Evolutionary conservation across 441 rosid species (phyloP), one percentile per base, ranked within the genome.

Genomic region (Breynia disticha): DNA sequence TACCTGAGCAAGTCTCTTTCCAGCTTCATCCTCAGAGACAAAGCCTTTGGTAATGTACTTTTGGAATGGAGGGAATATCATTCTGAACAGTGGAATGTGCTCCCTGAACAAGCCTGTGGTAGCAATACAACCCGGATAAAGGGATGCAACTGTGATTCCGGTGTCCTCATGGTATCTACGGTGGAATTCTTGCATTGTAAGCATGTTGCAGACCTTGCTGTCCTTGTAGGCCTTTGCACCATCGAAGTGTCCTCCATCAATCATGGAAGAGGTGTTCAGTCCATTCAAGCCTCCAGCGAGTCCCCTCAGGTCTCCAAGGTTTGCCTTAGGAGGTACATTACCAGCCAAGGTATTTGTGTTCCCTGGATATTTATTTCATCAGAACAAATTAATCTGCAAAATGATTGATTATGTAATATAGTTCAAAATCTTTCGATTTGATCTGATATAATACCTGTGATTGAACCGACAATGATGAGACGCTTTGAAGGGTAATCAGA

Each of bases 141-240:
- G 84, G 52, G 84, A 81, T 16, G 84, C 80, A 4, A 81, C 78
- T 22, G 82, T 60, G 56, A 81, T 71, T 39, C 75, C 87, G 0
- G 84, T 76, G 14, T 79, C 84, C 63, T 81, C 82, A 0, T 79
- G 87, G 72, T 52, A 79, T 17, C 80, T 77, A 62, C 87, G 71
- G 73, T 81, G 84, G 74, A 78, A 78, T 57, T 81, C 82, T 64
- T 78, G 87, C 84, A 81, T 81, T 0, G 75, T 72, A 20, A 81
- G 80, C 84, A 81, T 81, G 72, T 81, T 81, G 74, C 87, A 81
- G 56, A 81, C 87, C 54, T 81, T 81, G 77, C 87, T 81, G 73
- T 81, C 87, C 70, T 81, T 81, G 67, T 81, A 81, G 52, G 87
- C 82, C 72, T 81, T 79, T 17, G 87, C 87, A 8, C 87, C 84